phyloP scores from a whole-genome alignment of 768 basidiomycete genomes.

The Trametes gibbosa region DNA sequence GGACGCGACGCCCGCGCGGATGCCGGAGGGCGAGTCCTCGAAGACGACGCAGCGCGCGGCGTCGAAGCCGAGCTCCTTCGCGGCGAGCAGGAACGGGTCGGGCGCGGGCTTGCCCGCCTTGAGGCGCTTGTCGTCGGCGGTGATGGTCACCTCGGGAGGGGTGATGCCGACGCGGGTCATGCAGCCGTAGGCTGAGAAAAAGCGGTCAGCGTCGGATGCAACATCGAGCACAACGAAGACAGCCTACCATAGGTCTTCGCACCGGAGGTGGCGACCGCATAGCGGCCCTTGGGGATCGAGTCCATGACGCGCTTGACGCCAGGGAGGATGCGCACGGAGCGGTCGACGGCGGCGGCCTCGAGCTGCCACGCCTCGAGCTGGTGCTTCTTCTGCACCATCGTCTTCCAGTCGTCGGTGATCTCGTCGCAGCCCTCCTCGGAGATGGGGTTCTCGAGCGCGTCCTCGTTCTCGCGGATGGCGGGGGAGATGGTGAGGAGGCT shows the following conservation, averaged over 20 bases:
- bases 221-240: not conserved
- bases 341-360: slow-evolving; percentile 55
- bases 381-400: slow-evolving; percentile 30
- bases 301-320: slow-evolving; percentile 65
- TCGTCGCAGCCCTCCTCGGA: slow-evolving; percentile 25
- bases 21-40: slow-evolving; percentile 68
- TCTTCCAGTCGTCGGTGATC: slow-evolving; percentile 9
- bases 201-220: slow-evolving; percentile 10
- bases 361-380: slow-evolving; percentile 49
- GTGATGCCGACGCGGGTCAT: slow-evolving; percentile 68
- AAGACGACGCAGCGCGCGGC: slow-evolving; percentile 70
- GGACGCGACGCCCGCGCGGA: slow-evolving; percentile 67
- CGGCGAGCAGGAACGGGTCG: slow-evolving; percentile 63
- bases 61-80: slow-evolving; percentile 53
- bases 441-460: slow-evolving; percentile 33
- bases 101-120: slow-evolving; percentile 64
- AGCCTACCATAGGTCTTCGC: slow-evolving; percentile 62
- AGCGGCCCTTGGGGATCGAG: slow-evolving; percentile 62
- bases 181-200: slow-evolving; percentile 53
- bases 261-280: slow-evolving; percentile 72
- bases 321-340: slow-evolving; percentile 68
- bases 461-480: slow-evolving; percentile 31
- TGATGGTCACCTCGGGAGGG: slow-evolving; percentile 67
- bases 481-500: slow-evolving; percentile 38
- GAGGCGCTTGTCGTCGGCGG: slow-evolving; percentile 72